These are phyloP conservation scores for Eucalyptus curtisii DNA, from an alignment of 345 rosid genomes.

Conservation along the genomic window DNA sequence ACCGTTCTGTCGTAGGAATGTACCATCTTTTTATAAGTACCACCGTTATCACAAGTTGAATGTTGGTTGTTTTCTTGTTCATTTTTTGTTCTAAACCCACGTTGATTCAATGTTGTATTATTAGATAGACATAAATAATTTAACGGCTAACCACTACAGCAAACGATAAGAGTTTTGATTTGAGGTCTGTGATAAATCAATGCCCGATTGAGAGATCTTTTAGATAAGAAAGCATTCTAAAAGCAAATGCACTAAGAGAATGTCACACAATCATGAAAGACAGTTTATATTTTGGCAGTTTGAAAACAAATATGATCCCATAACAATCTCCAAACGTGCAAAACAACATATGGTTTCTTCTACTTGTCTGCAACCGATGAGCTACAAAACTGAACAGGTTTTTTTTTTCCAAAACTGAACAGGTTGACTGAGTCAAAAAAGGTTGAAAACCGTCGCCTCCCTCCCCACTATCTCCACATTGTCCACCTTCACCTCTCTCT, in stretches of 20 bases:
- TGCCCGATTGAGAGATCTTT: not conserved
- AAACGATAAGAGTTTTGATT: not conserved
- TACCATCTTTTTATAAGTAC: not conserved
- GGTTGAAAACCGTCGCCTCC: not conserved
- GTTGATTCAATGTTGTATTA: not conserved
- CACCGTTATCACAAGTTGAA: not conserved
- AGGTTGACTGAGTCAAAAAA: not conserved
- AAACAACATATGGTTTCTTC: not conserved
- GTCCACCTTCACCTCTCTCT: not conserved
- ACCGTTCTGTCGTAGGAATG: not conserved
- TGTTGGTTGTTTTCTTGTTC: not conserved
- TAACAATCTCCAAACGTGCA: not conserved
- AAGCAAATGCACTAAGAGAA: not conserved
- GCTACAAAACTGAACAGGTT: not conserved
- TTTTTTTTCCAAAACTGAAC: not conserved
- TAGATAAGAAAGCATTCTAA: not conserved
- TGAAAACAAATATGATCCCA: not conserved
- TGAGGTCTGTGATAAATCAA: not conserved
- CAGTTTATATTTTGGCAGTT: not conserved
- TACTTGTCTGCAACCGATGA: not conserved
- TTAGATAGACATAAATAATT: not conserved
- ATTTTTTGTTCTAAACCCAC: not conserved
- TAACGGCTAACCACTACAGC: not conserved
- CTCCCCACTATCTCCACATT: slow-evolving; percentile 14
- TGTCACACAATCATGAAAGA: not conserved